A percentile compares a stretch with the other conserved stretches of the same genome.
Conservation (phyloP, 257 asterid species). For the Verbascum thapsus region DNA sequence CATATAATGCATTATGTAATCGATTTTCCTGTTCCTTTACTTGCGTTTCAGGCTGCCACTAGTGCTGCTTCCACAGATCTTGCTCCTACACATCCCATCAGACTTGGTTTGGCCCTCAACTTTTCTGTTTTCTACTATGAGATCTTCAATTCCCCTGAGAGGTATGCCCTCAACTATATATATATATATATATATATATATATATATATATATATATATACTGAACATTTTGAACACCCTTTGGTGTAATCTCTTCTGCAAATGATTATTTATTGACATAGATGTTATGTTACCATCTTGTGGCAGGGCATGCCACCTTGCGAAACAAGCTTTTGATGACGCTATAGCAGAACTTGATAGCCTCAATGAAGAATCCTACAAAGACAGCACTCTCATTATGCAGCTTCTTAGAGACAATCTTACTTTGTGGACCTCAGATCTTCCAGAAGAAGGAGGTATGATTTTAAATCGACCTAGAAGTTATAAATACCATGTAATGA, state of each 20-base stretch:
- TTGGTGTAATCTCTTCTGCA: background rate
- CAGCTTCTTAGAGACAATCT: slow-evolving; percentile 80
- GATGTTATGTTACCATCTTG: slow-evolving; percentile 19
- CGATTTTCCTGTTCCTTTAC: background rate
- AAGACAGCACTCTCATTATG: slow-evolving; percentile 82
- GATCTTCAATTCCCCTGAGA: slow-evolving; percentile 77
- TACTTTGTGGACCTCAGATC: slow-evolving; percentile 73
- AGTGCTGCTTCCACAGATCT: slow-evolving; percentile 64
- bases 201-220: no score
- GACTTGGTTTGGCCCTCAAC: slow-evolving; percentile 74
- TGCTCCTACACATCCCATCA: slow-evolving; percentile 76
- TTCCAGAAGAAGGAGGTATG: slow-evolving; percentile 75
- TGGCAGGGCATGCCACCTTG: slow-evolving; percentile 78
- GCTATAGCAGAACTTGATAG: slow-evolving; percentile 77
- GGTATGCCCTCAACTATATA: slow-evolving; percentile 46
- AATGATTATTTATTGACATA: slow-evolving; percentile 3
- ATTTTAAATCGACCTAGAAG: no score
- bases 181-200: no score
- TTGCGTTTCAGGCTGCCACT: slow-evolving; percentile 67
- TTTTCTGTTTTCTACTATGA: slow-evolving; percentile 79
- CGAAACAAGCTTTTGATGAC: no score
- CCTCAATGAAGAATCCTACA: slow-evolving; percentile 70
- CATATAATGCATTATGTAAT: background rate
- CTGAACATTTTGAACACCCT: no score
- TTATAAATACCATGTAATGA: no score